Percentiles rank a stretch among this genome's conserved stretches.
Conservation (phyloP, 2,329 filamentous ascomycete genomes). For the Coniochaeta hoffmannii region DNA sequence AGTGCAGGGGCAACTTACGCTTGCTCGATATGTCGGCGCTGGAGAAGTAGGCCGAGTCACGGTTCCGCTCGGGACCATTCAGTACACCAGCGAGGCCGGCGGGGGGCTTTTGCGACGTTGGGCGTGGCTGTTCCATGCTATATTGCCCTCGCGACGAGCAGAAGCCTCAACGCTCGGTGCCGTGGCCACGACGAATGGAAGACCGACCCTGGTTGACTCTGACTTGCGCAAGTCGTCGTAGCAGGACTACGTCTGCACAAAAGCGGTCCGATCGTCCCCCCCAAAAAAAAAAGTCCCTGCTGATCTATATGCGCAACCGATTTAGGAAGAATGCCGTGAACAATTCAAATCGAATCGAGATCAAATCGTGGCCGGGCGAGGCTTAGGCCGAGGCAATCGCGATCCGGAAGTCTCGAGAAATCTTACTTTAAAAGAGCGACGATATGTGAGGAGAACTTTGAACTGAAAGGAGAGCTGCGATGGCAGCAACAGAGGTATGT, state of each 20-base stretch:
- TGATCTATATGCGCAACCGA: background rate
- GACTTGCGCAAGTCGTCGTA: background rate
- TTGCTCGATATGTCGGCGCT: constrained; percentile 42
- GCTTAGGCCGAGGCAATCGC: no score
- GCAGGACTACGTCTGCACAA: no score
- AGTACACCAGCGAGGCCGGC: constrained; percentile 42
- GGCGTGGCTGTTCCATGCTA: constrained; percentile 30
- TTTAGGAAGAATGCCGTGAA: background rate
- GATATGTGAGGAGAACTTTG: background rate
- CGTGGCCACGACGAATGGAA: background rate
- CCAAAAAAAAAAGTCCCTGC: background rate
- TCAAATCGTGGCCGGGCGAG: no score
- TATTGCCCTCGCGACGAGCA: background rate
- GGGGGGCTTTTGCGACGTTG: constrained; percentile 36
- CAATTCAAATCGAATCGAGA: no score
- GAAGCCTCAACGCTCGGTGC: background rate
- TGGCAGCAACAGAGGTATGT: background rate
- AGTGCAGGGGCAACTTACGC: constrained; percentile 36
- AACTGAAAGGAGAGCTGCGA: background rate
- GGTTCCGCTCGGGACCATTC: constrained; percentile 41
- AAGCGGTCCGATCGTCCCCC: background rate
- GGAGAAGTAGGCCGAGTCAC: constrained; percentile 46
- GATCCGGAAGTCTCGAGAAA: no score
- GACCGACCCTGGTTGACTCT: background rate
- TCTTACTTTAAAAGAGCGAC: background rate